Evolutionary conservation across 495 filamentous ascomycete genomes (phyloP), one percentile per base, ranked within the genome.

Genomic region (Penicillium manginii): DNA sequence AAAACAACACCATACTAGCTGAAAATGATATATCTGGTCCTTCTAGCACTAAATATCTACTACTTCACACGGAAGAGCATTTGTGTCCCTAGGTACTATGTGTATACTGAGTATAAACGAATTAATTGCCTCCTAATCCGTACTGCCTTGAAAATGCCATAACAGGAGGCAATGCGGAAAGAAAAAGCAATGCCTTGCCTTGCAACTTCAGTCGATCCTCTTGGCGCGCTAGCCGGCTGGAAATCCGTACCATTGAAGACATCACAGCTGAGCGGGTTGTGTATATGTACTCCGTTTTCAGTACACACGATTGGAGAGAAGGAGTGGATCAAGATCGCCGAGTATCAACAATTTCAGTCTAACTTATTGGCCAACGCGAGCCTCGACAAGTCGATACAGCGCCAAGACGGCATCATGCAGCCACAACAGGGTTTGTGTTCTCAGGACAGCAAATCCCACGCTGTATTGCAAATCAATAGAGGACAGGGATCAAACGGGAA

Each of bases 381-480:
- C 14, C n/a, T 46, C 14, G 49, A 43, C 23, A 40, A 42, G 52
- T 48, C 23, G 23, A 18, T 40, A 37, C 23, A 51, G 43, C 37
- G 58, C 35, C 54, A 55, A 40, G 32, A 26, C 62, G 59, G 62
- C 35, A 59, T 21, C 40, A 33, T 59, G 59, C 55, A 65, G 59
- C 45, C 52, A 32, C 5, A n/a, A 18, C 23, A 58, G 49, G 46
- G 54, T 33, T 32, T 26, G 22, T 53, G 40, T 19, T 55, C 32
- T 31, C 11, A 21, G 21, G 9, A 37, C 17, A 46, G 10, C 46
- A 46, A 26, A 33, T 39, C 31, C 29, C 32, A 39, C 32, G 26
- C 42, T 49, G 29, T 9, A 31, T 49, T 54, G 17, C 57, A 42
- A 40, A 47, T 53, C 32, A 49, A 33, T 33, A 17, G 42, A 29